Evolutionary conservation across 257 asterid genomes (phyloP).

Genomic region (Cinchona pubescens): DNA sequence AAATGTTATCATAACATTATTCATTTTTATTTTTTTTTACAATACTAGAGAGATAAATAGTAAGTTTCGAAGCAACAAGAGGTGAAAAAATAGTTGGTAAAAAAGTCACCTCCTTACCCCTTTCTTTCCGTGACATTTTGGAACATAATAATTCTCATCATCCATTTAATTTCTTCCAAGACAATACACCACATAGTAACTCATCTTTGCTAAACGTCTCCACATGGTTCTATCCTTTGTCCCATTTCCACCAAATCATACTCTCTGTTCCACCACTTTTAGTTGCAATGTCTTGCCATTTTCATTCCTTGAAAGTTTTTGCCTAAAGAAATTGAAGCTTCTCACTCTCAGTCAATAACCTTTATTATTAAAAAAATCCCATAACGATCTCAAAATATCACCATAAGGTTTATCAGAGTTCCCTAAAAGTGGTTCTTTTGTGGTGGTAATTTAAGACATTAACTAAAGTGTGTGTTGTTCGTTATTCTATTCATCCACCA

Average conservation of each 20-base stretch:
- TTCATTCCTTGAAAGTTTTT: background rate
- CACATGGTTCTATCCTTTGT: background rate
- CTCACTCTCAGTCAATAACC: background rate
- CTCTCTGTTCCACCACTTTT: too few relatives aligned
- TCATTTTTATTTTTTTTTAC: background rate
- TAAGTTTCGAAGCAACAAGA: background rate
- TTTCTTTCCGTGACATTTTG: background rate
- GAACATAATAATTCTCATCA: background rate
- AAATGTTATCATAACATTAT: too few relatives aligned
- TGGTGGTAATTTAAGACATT: background rate
- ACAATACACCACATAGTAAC: background rate
- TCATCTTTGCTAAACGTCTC: background rate
- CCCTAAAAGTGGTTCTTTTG: background rate
- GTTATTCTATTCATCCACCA: background rate
- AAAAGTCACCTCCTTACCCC: background rate
- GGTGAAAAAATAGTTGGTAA: background rate
- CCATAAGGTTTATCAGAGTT: background rate
- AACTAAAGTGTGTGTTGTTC: background rate
- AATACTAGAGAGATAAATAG: background rate
- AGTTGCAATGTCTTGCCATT: background rate
- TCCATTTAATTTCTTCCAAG: slow-evolving; percentile 7
- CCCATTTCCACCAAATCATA: background rate
- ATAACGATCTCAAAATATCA: background rate
- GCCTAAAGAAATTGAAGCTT: background rate
- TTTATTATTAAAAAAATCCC: background rate